Evolutionary conservation across 768 basidiomycete species (phyloP), one percentile per base, ranked within the genome.

Genomic region (Cyclocybe aegerita): DNA sequence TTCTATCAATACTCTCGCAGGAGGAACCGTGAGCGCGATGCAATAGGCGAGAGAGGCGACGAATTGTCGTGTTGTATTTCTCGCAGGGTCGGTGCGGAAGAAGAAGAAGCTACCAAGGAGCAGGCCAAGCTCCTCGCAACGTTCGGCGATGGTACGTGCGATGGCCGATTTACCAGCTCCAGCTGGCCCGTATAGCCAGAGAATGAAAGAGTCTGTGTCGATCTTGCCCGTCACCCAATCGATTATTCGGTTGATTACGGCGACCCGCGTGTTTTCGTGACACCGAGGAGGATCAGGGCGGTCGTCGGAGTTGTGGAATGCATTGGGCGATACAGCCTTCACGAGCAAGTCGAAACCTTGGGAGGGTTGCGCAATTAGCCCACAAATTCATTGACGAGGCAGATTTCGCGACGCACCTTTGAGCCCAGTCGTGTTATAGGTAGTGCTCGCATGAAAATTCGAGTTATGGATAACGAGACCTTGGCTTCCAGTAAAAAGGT

Each of bases 121-220:
- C 4, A 49, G n/a, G 8, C 11, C 32, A 9, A 41, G 31, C 11
- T 29, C 31, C 14, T 17, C 39, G 34, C 39, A 49, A 6, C 29
- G 29, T 37, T 55, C 51, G 8, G 54, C 52, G 14, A 55, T 17
- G 3, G 54, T 49, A 11, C 53, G 54, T 29, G 50, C 16, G 44
- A 59, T 43, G 2, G 57, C 57, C 3, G 57, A 59, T 35, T 59
- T 59, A 14, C 57, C 57, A 2, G 49, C 54, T 15, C 57, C 57
- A 2, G 46, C 54, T 2, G 50, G 50, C 9, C 54, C 52, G 16
- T 48, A 44, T 1, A 55, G 23, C 54, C 54, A 55, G n/a, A 52
- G 9, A 4, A 55, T 14, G n/a, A 23, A 23, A 3, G 43, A 14
- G 16, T n/a, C 36, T 15, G 11, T 15, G 4, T 39, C 9, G 15